Base-by-base conservation (phyloP, 108 stramenopile species). In the Tribonema minus region DNA sequence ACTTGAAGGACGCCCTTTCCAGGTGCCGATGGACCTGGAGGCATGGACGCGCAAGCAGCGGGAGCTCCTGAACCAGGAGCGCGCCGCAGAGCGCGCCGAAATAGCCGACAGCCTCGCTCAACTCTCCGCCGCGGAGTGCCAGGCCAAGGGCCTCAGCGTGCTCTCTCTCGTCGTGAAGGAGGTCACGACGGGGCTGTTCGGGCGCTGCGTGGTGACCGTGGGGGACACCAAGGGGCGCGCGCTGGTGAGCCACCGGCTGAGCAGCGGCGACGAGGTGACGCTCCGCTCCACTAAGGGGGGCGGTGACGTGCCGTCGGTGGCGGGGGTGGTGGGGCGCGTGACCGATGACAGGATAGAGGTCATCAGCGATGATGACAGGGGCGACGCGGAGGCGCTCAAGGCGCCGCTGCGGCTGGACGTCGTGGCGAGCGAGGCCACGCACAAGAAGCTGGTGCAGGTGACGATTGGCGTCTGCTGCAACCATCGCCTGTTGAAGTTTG, bases 381-480 rank as follows among this genome's bases (percentile, higher is more conserved):
- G 60, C 25, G 81, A 82, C 3, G 64, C 63, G 23, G 81, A 62
- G 25, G 37, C 71, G 20, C 72, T 82, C 3, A 32, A 65, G 2
- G 46, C 64, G 25, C 81, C 71, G 32, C 67, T 82, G 31, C 61
- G 81, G 33, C 71, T 82, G 66, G 81, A 82, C 66, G 65, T 82
- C n/a, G 65, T 82, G 6, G 71, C 81, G 36, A 82, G 66, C 81
- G 81, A 82, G 67, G 72, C 72, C 63, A 74, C 81, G 3, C 81
- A 82, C 61, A 67, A 74, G 41, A 82, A 82, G 54, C 60, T 82
- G 40, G 59, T 82, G 65, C 40, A 73, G 68, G 77, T 70, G 54
- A 40, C 20, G 46, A 54, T 54, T 9, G 20, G 46, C 46, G 46
- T 20, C 20, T 20, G 20, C 46, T 54, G n/a, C 46, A 54, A 54